Percentiles rank a stretch among this genome's conserved stretches.
Evolutionary conservation across 2,329 filamentous ascomycete species (phyloP).

Genomic region (Berkeleyomyces rouxiae): DNA sequence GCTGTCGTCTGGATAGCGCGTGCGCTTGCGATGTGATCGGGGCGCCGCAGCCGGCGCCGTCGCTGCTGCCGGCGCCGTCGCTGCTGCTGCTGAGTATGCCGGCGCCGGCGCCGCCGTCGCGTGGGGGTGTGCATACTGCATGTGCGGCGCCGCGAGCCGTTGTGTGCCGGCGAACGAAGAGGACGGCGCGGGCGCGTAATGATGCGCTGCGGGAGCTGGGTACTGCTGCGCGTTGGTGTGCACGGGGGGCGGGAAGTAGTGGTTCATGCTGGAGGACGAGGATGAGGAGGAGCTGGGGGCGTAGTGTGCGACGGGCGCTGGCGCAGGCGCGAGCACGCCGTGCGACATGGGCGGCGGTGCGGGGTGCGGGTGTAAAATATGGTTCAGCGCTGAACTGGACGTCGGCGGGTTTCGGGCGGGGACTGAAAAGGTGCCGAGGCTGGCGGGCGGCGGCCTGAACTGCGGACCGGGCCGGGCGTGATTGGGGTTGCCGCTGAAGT

Average conservation of each 20-base stretch:
- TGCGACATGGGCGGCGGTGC: neutral
- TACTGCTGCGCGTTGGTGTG: no score
- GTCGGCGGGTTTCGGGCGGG: neutral
- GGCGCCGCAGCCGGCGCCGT: neutral
- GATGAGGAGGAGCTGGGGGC: neutral
- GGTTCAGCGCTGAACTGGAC: slow-evolving; percentile 3
- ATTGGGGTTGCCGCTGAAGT: no score
- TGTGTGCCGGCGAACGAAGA: no score
- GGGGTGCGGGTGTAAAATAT: neutral
- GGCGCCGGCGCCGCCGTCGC: neutral
- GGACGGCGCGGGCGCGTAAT: no score
- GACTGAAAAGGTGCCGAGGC: neutral
- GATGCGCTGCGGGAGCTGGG: no score
- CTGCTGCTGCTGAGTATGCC: neutral
- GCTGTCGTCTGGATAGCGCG: neutral
- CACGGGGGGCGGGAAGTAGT: no score
- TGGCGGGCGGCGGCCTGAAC: no score
- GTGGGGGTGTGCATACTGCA: no score
- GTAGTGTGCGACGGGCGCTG: neutral
- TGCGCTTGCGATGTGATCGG: neutral
- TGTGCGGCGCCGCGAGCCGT: no score
- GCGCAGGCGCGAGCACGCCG: neutral
- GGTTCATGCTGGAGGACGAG: neutral
- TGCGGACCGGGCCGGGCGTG: no score
- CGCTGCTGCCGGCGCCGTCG: neutral